Percentiles rank a stretch among this genome's conserved stretches.
Evolutionary conservation across 148 eudicot genomes (phyloP).

Genomic region (Camellia granthamiana): DNA sequence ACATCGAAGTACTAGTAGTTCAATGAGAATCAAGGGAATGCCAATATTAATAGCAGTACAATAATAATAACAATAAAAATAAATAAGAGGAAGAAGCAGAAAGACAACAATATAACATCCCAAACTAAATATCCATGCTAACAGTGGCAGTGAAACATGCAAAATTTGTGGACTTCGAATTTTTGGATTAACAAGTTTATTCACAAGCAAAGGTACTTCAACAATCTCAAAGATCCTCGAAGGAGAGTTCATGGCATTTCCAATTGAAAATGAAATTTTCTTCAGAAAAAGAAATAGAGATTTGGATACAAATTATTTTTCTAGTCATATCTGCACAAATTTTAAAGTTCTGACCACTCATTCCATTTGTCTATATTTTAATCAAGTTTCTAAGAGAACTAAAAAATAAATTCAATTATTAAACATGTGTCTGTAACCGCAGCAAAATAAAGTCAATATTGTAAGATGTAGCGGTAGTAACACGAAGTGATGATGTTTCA

Average conservation of each 20-base stretch:
- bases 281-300: too few relatives aligned
- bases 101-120: not conserved
- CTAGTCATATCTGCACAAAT: too few relatives aligned
- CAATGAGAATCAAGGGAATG: not conserved
- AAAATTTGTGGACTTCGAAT: not conserved
- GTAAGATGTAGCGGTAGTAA: not conserved
- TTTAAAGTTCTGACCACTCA: too few relatives aligned
- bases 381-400: too few relatives aligned
- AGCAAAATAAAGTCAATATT: not conserved
- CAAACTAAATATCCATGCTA: not conserved
- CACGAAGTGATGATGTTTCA: not conserved
- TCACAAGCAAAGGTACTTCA: not conserved
- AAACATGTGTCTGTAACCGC: not conserved
- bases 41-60: not conserved
- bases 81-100: not conserved
- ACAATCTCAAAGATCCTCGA: too few relatives aligned
- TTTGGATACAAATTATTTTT: too few relatives aligned
- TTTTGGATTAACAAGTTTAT: not conserved
- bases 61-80: not conserved
- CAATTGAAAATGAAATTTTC: too few relatives aligned
- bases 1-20: not conserved
- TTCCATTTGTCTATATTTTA: too few relatives aligned
- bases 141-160: not conserved
- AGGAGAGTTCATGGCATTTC: too few relatives aligned
- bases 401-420: too few relatives aligned